Evolutionary conservation across 495 filamentous ascomycete species (phyloP).

Genomic region (Hyaloscypha finlandica): DNA sequence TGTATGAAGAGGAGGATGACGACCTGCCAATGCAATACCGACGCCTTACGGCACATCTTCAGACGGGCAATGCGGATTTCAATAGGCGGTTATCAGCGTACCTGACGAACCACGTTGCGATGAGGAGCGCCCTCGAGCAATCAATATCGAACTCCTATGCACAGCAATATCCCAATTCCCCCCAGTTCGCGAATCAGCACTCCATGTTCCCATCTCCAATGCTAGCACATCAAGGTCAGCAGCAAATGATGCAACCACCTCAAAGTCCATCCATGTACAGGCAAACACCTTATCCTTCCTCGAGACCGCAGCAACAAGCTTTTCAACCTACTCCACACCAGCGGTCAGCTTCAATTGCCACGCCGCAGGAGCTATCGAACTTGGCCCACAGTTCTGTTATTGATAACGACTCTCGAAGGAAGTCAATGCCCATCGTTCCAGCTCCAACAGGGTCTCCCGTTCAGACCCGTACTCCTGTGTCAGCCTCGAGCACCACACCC

Average conservation of each 20-base stretch:
- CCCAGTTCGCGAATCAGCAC: slow-evolving; percentile 18
- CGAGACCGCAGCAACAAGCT: slow-evolving; percentile 24
- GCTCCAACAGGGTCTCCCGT: slow-evolving; percentile 32
- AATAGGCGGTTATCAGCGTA: slow-evolving; percentile 60
- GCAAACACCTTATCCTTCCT: slow-evolving; percentile 38
- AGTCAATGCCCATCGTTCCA: slow-evolving; percentile 39
- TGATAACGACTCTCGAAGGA: slow-evolving; percentile 34
- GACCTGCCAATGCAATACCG: slow-evolving; percentile 53
- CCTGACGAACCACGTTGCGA: slow-evolving; percentile 58
- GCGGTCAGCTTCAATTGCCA: slow-evolving; percentile 41
- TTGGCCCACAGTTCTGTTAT: slow-evolving; percentile 31
- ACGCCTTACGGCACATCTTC: slow-evolving; percentile 54
- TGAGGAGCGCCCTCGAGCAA: slow-evolving; percentile 54
- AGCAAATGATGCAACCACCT: slow-evolving; percentile 22
- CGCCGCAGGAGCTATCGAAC: slow-evolving; percentile 32
- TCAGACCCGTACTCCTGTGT: slow-evolving; percentile 31
- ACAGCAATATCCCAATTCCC: slow-evolving; percentile 43
- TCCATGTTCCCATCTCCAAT: slow-evolving; percentile 24
- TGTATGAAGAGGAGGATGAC: slow-evolving; percentile 97
- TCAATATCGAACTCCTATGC: slow-evolving; percentile 48
- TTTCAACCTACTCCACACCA: slow-evolving; percentile 38
- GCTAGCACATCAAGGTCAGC: slow-evolving; percentile 22
- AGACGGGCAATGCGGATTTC: slow-evolving; percentile 55
- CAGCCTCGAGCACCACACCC: slow-evolving; percentile 22
- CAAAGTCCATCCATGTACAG: slow-evolving; percentile 27